Percentiles rank a stretch among this genome's conserved stretches.
Evolutionary conservation across 768 basidiomycete genomes (phyloP).

Genomic region (Heimioporus sp.): DNA sequence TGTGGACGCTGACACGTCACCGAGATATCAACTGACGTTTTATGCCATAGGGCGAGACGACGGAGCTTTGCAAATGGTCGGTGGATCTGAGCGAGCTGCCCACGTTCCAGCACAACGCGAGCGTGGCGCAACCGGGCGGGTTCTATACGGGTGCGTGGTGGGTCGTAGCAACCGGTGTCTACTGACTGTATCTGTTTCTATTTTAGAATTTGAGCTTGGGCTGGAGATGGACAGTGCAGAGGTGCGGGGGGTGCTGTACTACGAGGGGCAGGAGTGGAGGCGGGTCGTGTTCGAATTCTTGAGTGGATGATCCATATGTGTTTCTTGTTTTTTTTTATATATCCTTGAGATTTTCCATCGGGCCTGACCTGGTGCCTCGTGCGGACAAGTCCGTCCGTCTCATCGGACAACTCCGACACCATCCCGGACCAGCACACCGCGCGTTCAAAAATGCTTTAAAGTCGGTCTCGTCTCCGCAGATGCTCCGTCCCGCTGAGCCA

Average conservation of each 20-base stretch:
- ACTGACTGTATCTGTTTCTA: no score
- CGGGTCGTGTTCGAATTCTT: constrained; percentile 63
- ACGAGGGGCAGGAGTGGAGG: constrained; percentile 79
- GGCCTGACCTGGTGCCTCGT: neutral
- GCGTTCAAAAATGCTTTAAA: constrained; percentile 3
- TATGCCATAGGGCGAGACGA: constrained; percentile 55
- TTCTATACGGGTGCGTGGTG: constrained; percentile 71
- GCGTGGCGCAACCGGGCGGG: constrained; percentile 51
- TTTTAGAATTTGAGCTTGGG: constrained; percentile 77
- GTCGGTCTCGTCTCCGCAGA: neutral
- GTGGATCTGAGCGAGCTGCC: constrained; percentile 79
- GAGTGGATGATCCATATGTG: constrained; percentile 17
- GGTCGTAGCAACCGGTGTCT: no score
- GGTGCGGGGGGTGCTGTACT: constrained; percentile 76
- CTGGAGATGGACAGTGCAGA: constrained; percentile 84
- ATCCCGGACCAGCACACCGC: constrained; percentile 28
- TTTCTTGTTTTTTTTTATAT: neutral
- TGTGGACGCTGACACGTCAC: constrained; percentile 10
- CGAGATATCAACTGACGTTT: constrained; percentile 20
- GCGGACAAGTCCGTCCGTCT: constrained; percentile 2
- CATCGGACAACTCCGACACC: constrained; percentile 4
- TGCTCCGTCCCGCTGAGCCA: neutral
- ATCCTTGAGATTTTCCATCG: neutral
- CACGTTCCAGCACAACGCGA: constrained; percentile 71
- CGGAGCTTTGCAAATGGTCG: constrained; percentile 83